Conservation (phyloP, 495 filamentous ascomycete species). For the Jackrogersella minutella region DNA sequence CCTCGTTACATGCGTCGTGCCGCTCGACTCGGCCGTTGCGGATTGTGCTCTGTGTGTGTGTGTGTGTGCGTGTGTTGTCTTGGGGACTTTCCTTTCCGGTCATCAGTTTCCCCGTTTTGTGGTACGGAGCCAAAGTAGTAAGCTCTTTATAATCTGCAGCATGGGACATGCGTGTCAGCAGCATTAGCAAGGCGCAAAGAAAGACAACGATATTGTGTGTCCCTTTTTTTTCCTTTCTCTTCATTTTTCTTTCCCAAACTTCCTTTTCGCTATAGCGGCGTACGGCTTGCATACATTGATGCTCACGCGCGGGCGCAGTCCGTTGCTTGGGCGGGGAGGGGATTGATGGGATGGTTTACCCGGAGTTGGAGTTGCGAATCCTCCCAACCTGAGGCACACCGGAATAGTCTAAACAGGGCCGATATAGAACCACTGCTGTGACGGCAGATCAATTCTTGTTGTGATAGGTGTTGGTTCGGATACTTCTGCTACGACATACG, state of each 20-base stretch:
- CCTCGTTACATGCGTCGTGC: conserved; percentile 28
- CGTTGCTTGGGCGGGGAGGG: neutral
- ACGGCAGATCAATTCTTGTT: neutral
- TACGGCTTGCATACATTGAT: conserved; percentile 1
- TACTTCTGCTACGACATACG: conserved; percentile 2
- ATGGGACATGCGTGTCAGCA: conserved; percentile 30
- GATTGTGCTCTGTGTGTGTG: too few relatives aligned
- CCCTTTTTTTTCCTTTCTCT: too few relatives aligned
- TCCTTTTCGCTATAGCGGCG: neutral
- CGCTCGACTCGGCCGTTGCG: conserved; percentile 15
- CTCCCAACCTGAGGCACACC: neutral
- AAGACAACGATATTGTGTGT: neutral
- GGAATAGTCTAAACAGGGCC: neutral
- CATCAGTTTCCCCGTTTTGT: conserved; percentile 7
- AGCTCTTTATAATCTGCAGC: conserved; percentile 10
- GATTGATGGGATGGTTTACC: neutral
- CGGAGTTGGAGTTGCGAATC: conserved; percentile 1
- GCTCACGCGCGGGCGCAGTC: conserved; percentile 1
- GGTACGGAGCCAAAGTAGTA: conserved; percentile 10
- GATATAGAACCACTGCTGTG: neutral
- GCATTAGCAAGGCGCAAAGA: neutral
- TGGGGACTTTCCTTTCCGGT: conserved; percentile 28
- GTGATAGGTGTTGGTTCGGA: neutral
- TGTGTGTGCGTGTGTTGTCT: conserved; percentile 2
- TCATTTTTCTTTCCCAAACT: too few relatives aligned